Evolutionary conservation across 2,329 filamentous ascomycete species (phyloP).

Genomic region (Ceratocystis alfenasii): DNA sequence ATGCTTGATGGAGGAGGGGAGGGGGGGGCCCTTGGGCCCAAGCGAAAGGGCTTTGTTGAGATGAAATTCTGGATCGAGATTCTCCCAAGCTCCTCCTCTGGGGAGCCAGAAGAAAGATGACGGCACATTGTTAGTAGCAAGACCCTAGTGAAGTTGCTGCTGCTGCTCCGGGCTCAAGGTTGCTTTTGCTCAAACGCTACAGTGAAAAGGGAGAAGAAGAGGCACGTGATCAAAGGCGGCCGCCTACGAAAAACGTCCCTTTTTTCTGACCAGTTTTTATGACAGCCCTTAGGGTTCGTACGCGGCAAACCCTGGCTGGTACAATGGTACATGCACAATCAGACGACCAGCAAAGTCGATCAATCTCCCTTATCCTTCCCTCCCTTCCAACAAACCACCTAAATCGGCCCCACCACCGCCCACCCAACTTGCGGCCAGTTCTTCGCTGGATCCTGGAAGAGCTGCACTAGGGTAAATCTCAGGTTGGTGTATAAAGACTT

Average conservation of each 20-base stretch:
- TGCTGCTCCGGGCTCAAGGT: no score
- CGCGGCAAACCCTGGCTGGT: no score
- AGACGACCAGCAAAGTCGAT: background rate
- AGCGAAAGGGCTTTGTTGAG: conserved; percentile 8
- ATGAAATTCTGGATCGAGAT: conserved; percentile 6
- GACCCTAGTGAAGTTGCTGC: background rate
- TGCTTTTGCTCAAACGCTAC: background rate
- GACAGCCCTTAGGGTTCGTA: background rate
- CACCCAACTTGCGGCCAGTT: background rate
- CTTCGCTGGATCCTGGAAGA: background rate
- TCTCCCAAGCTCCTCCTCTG: background rate
- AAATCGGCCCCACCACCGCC: background rate
- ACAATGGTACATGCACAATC: no score
- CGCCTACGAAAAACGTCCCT: no score
- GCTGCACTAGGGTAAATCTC: conserved; percentile 5
- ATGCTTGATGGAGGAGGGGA: background rate
- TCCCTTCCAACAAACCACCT: conserved; percentile 4
- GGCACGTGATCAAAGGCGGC: background rate
- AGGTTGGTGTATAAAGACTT: conserved; percentile 1
- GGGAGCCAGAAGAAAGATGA: background rate
- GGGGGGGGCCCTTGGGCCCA: background rate
- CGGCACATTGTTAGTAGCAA: background rate
- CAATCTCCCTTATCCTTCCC: background rate
- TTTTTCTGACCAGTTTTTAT: no score
- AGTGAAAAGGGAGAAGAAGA: background rate